These are phyloP conservation scores for Aspergillus transmontanensis DNA, from an alignment of 2,329 filamentous ascomycete species.

Conservation along the genomic window DNA sequence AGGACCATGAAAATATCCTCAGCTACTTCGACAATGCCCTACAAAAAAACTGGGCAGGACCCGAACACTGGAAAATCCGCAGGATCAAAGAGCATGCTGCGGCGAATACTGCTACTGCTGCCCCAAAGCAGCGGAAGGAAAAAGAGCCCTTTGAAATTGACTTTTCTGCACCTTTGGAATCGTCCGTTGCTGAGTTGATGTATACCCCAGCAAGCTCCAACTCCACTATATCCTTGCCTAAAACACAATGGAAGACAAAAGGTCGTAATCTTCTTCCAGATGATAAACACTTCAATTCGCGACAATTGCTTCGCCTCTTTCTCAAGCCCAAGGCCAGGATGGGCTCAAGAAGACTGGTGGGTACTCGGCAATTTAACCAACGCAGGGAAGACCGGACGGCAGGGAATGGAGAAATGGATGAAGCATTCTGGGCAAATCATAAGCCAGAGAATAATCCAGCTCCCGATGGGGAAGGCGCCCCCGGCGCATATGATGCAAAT, in stretches of 20 bases:
- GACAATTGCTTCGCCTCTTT: slow-evolving; percentile 85
- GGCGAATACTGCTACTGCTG: slow-evolving; percentile 44
- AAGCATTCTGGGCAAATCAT: slow-evolving; percentile 85
- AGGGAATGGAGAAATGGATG: slow-evolving; percentile 80
- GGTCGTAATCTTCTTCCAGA: slow-evolving; percentile 90
- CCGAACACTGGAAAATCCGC: slow-evolving; percentile 97
- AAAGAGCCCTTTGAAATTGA: slow-evolving; percentile 97
- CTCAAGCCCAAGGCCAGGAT: slow-evolving; percentile 90
- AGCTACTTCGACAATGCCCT: slow-evolving; percentile 96
- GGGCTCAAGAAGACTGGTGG: slow-evolving; percentile 63
- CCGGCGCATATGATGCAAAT: slow-evolving; percentile 90
- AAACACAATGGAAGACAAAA: slow-evolving; percentile 94
- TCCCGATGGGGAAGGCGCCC: slow-evolving; percentile 58
- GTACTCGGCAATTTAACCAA: slow-evolving; percentile 43
- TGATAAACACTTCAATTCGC: slow-evolving; percentile 97
- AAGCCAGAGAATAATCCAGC: slow-evolving; percentile 56
- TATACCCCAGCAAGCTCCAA: slow-evolving; percentile 82
- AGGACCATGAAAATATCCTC: slow-evolving; percentile 88
- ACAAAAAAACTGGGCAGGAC: slow-evolving; percentile 95
- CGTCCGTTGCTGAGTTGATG: slow-evolving; percentile 71
- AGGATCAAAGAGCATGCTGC: slow-evolving; percentile 80
- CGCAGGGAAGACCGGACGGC: slow-evolving; percentile 55
- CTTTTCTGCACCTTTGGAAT: slow-evolving; percentile 75
- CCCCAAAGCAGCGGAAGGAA: slow-evolving; percentile 75
- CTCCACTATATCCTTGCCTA: slow-evolving; percentile 79